Evolutionary conservation across 305 asterid species (phyloP).

Genomic region (Ruellia speciosa): DNA sequence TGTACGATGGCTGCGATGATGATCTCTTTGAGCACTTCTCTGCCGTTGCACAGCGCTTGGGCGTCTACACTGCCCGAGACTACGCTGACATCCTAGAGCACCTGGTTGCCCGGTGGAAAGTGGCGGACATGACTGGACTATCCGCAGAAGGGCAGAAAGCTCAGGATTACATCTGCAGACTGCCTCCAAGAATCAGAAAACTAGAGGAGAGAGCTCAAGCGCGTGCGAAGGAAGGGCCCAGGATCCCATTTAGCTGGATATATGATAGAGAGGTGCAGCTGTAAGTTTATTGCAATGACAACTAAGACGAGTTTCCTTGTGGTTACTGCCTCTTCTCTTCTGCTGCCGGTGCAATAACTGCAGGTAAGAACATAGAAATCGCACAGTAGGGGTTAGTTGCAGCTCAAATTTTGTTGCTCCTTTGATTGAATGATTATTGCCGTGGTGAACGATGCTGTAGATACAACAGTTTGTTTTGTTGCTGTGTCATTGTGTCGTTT

Average conservation of each 20-base stretch:
- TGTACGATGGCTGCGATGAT: slow-evolving; percentile 59
- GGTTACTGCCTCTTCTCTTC: neutral
- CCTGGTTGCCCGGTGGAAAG: slow-evolving; percentile 56
- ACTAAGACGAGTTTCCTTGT: neutral
- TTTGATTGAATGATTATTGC: too few relatives aligned
- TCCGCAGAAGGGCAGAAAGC: slow-evolving; percentile 49
- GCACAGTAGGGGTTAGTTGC: too few relatives aligned
- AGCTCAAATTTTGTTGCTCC: too few relatives aligned
- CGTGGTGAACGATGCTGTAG: too few relatives aligned
- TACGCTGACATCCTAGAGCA: slow-evolving; percentile 60
- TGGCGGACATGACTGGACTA: slow-evolving; percentile 38
- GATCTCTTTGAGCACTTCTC: slow-evolving; percentile 56
- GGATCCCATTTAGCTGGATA: slow-evolving; percentile 57
- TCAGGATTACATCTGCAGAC: slow-evolving; percentile 58
- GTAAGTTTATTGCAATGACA: slow-evolving; percentile 15
- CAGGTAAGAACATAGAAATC: neutral
- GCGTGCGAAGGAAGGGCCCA: slow-evolving; percentile 40
- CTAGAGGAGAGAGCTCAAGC: slow-evolving; percentile 55
- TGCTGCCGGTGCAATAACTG: neutral
- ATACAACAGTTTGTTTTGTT: too few relatives aligned
- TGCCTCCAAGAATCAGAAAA: slow-evolving; percentile 49
- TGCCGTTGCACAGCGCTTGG: slow-evolving; percentile 58
- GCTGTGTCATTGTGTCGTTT: too few relatives aligned
- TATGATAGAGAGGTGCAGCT: slow-evolving; percentile 50
- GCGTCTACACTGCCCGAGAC: slow-evolving; percentile 55